These are phyloP conservation scores for Pezicula neosporulosa DNA, from an alignment of 2,329 filamentous ascomycete genomes.

Conservation along the genomic window DNA sequence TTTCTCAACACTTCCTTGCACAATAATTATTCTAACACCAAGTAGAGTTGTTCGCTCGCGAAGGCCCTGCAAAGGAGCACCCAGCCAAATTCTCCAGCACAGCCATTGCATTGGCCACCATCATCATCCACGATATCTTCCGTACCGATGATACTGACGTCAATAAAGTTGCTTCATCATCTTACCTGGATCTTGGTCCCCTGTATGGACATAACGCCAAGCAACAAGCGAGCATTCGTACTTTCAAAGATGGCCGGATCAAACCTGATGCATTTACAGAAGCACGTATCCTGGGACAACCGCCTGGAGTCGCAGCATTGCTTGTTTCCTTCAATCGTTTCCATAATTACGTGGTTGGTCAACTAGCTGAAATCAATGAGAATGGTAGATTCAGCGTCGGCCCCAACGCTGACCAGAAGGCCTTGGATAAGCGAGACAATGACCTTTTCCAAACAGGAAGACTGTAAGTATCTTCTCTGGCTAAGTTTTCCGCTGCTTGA, in stretches of 20 bases:
- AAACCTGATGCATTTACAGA: constrained; percentile 71
- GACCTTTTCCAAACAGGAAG: constrained; percentile 76
- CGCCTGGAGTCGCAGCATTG: constrained; percentile 65
- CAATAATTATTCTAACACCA: not conserved
- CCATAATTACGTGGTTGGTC: constrained; percentile 79
- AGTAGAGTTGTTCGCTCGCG: constrained; percentile 43
- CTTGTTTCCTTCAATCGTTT: constrained; percentile 78
- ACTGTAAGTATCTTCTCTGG: constrained; percentile 48
- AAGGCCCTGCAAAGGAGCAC: constrained; percentile 29
- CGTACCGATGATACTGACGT: constrained; percentile 32
- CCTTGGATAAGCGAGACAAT: constrained; percentile 63
- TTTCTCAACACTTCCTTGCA: not conserved
- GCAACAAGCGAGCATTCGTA: constrained; percentile 48
- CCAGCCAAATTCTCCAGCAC: constrained; percentile 41
- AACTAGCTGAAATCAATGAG: constrained; percentile 80
- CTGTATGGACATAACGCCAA: constrained; percentile 37
- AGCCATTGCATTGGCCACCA: constrained; percentile 45
- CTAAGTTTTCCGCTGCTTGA: not conserved
- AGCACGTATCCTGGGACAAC: constrained; percentile 63
- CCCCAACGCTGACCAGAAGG: constrained; percentile 39
- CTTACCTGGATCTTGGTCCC: constrained; percentile 43
- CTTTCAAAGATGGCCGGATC: constrained; percentile 64
- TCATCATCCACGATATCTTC: constrained; percentile 50
- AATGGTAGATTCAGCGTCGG: constrained; percentile 71
- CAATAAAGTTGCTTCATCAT: constrained; percentile 36